Evolutionary conservation across 306 rosid genomes (phyloP), one percentile per base, ranked within the genome.

Genomic region (Sicyos edulis): DNA sequence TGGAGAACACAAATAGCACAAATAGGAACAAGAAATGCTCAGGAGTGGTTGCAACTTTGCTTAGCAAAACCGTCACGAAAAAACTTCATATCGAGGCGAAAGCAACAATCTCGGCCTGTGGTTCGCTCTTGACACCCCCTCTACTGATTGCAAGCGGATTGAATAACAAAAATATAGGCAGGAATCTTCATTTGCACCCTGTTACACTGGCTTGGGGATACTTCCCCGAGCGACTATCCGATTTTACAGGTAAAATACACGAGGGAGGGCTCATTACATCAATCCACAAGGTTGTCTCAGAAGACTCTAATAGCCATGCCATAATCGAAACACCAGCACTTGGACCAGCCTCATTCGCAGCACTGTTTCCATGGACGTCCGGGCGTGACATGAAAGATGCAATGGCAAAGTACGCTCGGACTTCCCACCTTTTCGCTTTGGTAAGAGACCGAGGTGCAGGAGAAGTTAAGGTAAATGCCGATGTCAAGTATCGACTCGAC

Each of bases 201-300:
- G 86, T 80, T 71, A 84, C 66, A 68, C 45, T 89, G 54, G 82
- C 82, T 19, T 89, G 97, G 97, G 97, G 97, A 10, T 83, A 91
- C 82, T 84, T 91, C 63, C 97, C 97, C 0, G 91, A 91, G 69
- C 70, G 76, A 21, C 56, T 11, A 66, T 80, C 82, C 15, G 54
- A 84, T 61, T 79, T 91, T 0, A 76, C 70, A 15, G 96, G 97
- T 50, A 87, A 52, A 50, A 64, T 16, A 58, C 79, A 81, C 1
- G 93, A 89, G 71, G 97, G 97, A 45, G 97, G 97, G 71, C 87
- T 91, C 86, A 86, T 90, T 57, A 88, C 97, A 20, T 83, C 97
- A 2, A 69, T 93, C 70, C 95, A 91, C 71, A 87, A 91, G 80
- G 86, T 82, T 32, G 71, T 54, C 29, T 82, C 88, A 0, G 87